Evolutionary conservation across 164 flowering plant species (phyloP).

Genomic region (Vitis riparia): DNA sequence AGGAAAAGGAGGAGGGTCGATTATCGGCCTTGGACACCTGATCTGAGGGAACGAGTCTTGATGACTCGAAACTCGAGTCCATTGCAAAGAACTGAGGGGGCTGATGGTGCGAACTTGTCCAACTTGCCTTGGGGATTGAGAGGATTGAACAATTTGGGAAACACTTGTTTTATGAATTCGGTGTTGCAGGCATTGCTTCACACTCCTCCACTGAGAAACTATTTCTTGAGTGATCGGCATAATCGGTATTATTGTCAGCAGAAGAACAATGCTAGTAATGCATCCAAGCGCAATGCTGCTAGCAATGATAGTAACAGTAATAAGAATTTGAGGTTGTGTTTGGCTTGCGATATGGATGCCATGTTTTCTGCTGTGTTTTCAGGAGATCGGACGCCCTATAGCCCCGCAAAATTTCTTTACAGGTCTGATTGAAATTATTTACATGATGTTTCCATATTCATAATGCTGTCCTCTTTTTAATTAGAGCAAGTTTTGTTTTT

Average conservation of each 20-base stretch:
- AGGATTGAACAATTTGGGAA: conserved; percentile 84
- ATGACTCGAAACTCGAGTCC: conserved; percentile 44
- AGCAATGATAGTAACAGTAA: not conserved
- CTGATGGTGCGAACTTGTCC: not conserved
- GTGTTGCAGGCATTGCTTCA: conserved; percentile 90
- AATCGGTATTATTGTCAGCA: conserved; percentile 63
- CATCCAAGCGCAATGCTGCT: conserved; percentile 7
- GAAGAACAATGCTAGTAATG: conserved; percentile 24
- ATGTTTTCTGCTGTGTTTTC: conserved; percentile 76
- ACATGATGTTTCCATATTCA: too few species aligned
- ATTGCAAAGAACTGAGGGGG: conserved; percentile 16
- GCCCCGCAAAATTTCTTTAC: conserved; percentile 82
- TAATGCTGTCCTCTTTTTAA: not conserved
- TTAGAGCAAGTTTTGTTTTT: not conserved
- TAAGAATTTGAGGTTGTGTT: conserved; percentile 37
- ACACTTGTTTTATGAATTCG: conserved; percentile 93
- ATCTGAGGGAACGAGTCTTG: conserved; percentile 41
- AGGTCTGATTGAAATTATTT: conserved; percentile 39
- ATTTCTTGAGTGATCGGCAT: conserved; percentile 81
- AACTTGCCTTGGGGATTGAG: conserved; percentile 65
- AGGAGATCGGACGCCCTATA: conserved; percentile 71
- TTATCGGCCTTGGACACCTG: conserved; percentile 72
- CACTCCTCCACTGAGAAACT: conserved; percentile 84
- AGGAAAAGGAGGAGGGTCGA: conserved; percentile 64
- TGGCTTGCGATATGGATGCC: conserved; percentile 83